Evolutionary conservation across 345 rosid species (phyloP).

Genomic region (Pistacia vera): DNA sequence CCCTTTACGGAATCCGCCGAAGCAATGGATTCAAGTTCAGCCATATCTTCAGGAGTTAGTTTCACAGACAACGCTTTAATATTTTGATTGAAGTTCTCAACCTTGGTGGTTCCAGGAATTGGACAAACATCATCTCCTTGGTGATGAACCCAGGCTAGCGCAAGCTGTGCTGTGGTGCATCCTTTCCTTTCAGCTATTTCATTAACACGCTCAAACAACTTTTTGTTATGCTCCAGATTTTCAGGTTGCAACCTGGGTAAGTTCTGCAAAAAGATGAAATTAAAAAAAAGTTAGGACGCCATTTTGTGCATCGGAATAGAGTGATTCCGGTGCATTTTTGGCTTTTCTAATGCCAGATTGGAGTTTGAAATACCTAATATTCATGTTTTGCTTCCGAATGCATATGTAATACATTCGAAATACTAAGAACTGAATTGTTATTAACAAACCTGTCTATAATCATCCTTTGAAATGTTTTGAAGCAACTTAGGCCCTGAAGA

Average conservation of each 20-base stretch:
- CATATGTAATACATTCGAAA: no score
- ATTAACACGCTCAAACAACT: not conserved
- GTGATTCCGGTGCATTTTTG: no score
- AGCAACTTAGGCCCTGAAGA: not conserved
- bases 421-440: no score
- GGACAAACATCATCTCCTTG: constrained; percentile 67
- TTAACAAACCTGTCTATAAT: not conserved
- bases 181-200: constrained; percentile 30
- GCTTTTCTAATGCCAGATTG: no score
- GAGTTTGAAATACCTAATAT: no score
- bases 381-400: no score
- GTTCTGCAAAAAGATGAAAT: no score
- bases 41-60: constrained; percentile 22
- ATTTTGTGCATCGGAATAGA: no score
- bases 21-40: constrained; percentile 32
- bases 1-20: constrained; percentile 14
- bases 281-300: no score
- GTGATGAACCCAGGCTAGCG: constrained; percentile 75
- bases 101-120: constrained; percentile 66
- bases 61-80: constrained; percentile 24
- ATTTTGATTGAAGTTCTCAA: constrained; percentile 45
- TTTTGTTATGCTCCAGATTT: constrained; percentile 21
- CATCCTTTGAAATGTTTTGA: not conserved
- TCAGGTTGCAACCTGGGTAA: constrained; percentile 54
- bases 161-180: constrained; percentile 66